phyloP scores from a whole-genome alignment of 768 basidiomycete species.

The Rhizopogon salebrosus region DNA sequence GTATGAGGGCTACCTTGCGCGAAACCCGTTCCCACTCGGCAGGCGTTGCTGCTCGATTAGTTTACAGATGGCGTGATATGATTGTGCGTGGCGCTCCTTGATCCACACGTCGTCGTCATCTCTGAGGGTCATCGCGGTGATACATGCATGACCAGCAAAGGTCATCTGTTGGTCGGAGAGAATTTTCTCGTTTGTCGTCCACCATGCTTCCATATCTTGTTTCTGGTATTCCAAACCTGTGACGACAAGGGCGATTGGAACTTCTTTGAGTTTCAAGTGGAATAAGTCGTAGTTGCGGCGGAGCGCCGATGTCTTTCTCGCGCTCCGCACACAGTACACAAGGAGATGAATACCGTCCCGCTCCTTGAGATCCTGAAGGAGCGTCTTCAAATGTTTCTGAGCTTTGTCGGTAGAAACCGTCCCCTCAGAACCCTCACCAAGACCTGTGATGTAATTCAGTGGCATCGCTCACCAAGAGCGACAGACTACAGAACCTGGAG shows the following conservation, averaged over 20 bases:
- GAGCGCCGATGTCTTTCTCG: constrained; percentile 20
- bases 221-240: constrained; percentile 30
- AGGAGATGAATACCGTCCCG: constrained; percentile 26
- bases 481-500: constrained; percentile 4
- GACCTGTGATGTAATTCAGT: constrained; percentile 10
- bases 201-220: constrained; percentile 34
- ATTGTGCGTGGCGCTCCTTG: constrained; percentile 1
- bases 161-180: constrained; percentile 29
- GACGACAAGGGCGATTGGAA: constrained; percentile 29
- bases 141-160: too few species aligned
- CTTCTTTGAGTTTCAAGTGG: constrained; percentile 23
- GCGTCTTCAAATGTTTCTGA: constrained; percentile 20
- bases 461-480: constrained; percentile 1
- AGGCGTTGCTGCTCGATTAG: constrained; percentile 1
- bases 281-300: constrained; percentile 27
- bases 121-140: constrained; percentile 3
- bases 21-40: not conserved
- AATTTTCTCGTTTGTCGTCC: constrained; percentile 27
- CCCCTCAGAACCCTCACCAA: constrained; percentile 26
- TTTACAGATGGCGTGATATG: not conserved
- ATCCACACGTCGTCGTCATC: not conserved
- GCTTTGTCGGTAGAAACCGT: constrained; percentile 21
- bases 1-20: too few species aligned
- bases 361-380: constrained; percentile 28
- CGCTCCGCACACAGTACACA: constrained; percentile 31